A percentile compares a stretch with the other conserved stretches of the same genome.
phyloP scores from a whole-genome alignment of 2,329 filamentous ascomycete genomes.

The Hawksworthiomyces lignivorus region DNA sequence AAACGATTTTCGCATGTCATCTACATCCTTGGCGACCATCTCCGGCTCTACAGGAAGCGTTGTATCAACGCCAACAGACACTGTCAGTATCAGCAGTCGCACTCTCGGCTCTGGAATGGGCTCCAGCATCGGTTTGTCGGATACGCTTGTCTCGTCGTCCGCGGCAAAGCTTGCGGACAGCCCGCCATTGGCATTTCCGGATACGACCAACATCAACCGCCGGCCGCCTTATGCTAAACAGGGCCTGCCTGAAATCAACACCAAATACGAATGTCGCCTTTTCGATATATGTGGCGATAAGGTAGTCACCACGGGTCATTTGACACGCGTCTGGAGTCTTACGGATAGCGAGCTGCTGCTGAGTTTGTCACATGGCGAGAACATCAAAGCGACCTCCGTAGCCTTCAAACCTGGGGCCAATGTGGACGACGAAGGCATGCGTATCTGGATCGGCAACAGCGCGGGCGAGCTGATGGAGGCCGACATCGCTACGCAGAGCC shows the following conservation, averaged over 20 bases:
- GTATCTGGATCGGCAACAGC: slow-evolving; percentile 86
- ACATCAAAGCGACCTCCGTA: slow-evolving; percentile 70
- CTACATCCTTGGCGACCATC: slow-evolving; percentile 3
- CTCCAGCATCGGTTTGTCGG: too few species aligned
- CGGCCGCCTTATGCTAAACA: slow-evolving; percentile 68
- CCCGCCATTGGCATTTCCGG: slow-evolving; percentile 56
- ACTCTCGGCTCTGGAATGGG: neutral
- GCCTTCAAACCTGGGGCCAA: slow-evolving; percentile 76
- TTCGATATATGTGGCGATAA: slow-evolving; percentile 84
- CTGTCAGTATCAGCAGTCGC: slow-evolving; percentile 1
- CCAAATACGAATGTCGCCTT: slow-evolving; percentile 78
- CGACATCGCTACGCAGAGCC: slow-evolving; percentile 65
- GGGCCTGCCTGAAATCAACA: slow-evolving; percentile 67
- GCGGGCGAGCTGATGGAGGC: slow-evolving; percentile 83
- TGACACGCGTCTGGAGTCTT: slow-evolving; percentile 84
- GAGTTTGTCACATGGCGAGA: slow-evolving; percentile 77
- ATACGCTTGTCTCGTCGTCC: neutral
- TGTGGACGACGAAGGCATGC: slow-evolving; percentile 70
- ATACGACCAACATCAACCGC: slow-evolving; percentile 76
- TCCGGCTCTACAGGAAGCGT: neutral
- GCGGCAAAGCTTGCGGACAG: neutral
- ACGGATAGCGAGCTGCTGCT: slow-evolving; percentile 73
- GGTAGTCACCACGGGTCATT: slow-evolving; percentile 76
- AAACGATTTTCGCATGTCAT: slow-evolving; percentile 28
- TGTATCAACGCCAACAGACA: neutral